Evolutionary conservation across 2,329 filamentous ascomycete genomes (phyloP).

Genomic region (Neocucurbitaria cava): DNA sequence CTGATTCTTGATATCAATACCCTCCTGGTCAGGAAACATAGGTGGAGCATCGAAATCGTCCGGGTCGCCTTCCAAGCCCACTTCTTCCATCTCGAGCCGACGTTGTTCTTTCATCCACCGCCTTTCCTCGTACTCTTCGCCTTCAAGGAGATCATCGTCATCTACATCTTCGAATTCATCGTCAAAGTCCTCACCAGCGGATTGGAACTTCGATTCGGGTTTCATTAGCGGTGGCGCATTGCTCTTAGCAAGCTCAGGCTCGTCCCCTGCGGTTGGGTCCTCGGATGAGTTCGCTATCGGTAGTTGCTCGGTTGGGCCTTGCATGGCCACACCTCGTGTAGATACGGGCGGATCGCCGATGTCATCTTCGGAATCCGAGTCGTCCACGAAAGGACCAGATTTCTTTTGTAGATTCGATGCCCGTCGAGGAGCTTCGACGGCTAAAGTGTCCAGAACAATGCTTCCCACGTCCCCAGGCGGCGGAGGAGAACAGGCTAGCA

Average conservation of each 20-base stretch:
- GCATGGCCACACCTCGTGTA: constrained; percentile 32
- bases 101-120: constrained; percentile 77
- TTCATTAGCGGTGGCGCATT: constrained; percentile 43
- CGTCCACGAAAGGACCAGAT: constrained; percentile 72
- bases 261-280: constrained; percentile 16
- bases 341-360: constrained; percentile 7
- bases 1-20: constrained; percentile 6
- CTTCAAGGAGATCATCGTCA: constrained; percentile 64
- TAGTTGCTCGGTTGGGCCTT: constrained; percentile 12
- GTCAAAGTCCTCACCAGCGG: constrained; percentile 57
- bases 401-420: constrained; percentile 37
- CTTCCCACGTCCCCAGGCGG: constrained; percentile 24
- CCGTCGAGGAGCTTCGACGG: constrained; percentile 13
- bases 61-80: constrained; percentile 42
- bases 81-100: constrained; percentile 59
- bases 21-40: constrained; percentile 39
- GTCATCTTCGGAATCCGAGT: constrained; percentile 68
- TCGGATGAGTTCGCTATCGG: constrained; percentile 31
- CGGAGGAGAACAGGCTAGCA: constrained; percentile 47
- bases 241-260: constrained; percentile 2
- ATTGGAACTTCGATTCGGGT: constrained; percentile 57
- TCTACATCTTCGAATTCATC: constrained; percentile 65
- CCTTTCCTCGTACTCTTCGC: constrained; percentile 60
- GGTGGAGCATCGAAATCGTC: constrained; percentile 62
- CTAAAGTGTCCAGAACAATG: constrained; percentile 5